Conservation (phyloP, 164 flowering plant species). For the Berberis thunbergii region DNA sequence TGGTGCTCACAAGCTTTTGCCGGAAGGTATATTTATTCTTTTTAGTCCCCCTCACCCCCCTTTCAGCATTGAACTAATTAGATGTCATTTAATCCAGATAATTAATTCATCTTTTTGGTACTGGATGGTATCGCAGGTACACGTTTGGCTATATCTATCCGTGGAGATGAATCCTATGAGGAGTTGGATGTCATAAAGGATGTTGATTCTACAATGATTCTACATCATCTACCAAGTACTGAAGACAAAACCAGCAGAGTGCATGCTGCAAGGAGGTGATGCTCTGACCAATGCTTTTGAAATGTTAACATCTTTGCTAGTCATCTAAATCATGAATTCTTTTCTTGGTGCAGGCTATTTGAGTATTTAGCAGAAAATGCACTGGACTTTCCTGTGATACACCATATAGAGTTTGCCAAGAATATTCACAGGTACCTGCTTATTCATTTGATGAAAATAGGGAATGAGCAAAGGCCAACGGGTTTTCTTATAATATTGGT, state of each 20-base stretch:
- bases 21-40: conserved; percentile 47
- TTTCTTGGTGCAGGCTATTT: no score
- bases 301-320: no score
- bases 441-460: background rate
- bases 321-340: no score
- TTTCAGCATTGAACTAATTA: background rate
- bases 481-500: conserved; percentile 6
- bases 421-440: conserved; percentile 47
- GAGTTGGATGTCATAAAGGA: conserved; percentile 69
- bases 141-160: conserved; percentile 78
- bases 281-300: background rate
- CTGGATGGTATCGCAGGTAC: conserved; percentile 43
- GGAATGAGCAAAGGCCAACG: background rate
- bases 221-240: conserved; percentile 60
- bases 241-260: conserved; percentile 86
- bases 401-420: no score
- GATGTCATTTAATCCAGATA: background rate
- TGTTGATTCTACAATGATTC: conserved; percentile 69
- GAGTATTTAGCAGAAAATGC: no score
- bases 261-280: conserved; percentile 92
- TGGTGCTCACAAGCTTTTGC: conserved; percentile 85
- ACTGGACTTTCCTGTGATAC: no score
- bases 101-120: background rate
- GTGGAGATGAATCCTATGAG: conserved; percentile 81
- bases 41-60: background rate